These are phyloP conservation scores for Syzygium aromaticum DNA, from an alignment of 345 rosid species.

Conservation along the genomic window DNA sequence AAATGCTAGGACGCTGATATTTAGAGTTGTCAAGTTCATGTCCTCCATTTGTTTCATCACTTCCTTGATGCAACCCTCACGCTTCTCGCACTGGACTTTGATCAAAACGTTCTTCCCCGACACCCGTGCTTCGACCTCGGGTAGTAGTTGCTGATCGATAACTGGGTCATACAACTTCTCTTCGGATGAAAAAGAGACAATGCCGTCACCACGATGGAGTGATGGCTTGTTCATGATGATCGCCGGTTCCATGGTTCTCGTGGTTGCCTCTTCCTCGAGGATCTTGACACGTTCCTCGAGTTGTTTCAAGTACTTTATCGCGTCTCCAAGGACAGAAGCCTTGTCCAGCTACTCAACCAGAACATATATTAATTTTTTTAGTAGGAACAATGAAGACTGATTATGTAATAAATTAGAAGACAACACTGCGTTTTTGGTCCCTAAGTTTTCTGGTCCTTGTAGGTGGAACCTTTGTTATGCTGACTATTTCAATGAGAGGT, in stretches of 20 bases:
- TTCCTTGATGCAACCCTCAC: slow-evolving; percentile 29
- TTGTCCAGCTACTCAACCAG: slow-evolving; percentile 33
- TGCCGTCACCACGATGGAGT: neutral
- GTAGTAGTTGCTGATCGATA: slow-evolving; percentile 32
- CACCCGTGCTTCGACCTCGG: slow-evolving; percentile 61
- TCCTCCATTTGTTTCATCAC: slow-evolving; percentile 41
- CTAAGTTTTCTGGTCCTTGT: neutral
- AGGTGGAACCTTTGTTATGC: neutral
- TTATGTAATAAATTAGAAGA: neutral
- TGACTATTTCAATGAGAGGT: neutral
- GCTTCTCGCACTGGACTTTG: slow-evolving; percentile 53
- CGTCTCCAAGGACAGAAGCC: slow-evolving; percentile 70
- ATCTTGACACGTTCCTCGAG: slow-evolving; percentile 51
- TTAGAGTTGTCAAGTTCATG: slow-evolving; percentile 38
- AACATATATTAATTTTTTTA: neutral
- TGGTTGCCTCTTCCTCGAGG: slow-evolving; percentile 43
- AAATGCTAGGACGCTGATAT: slow-evolving; percentile 46
- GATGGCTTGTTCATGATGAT: slow-evolving; percentile 16
- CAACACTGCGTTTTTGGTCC: neutral
- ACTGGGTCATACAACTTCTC: neutral
- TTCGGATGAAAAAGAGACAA: slow-evolving; percentile 28
- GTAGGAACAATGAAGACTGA: neutral
- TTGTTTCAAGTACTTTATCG: slow-evolving; percentile 54
- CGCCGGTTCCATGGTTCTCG: slow-evolving; percentile 47
- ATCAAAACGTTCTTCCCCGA: slow-evolving; percentile 50